These are phyloP conservation scores for Globisporangium middletonii DNA, from an alignment of 352 stramenopile genomes.

Conservation along the genomic window DNA sequence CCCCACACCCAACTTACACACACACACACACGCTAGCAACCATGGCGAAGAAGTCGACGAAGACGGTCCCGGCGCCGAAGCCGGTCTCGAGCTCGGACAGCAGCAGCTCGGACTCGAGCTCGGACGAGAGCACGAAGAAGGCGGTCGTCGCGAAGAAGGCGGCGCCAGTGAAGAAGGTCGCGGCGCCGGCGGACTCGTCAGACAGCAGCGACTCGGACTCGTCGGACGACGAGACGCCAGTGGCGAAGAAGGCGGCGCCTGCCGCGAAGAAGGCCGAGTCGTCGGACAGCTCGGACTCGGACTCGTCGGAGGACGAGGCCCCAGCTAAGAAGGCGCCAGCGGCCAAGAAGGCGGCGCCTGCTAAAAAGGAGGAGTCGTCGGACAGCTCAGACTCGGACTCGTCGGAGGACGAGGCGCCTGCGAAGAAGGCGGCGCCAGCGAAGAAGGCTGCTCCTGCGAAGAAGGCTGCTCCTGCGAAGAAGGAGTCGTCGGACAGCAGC, in stretches of 20 bases:
- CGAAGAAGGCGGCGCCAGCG: conserved; percentile 20
- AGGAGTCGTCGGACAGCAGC: conserved; percentile 27
- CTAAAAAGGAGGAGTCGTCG: conserved; percentile 56
- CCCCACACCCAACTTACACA: not conserved
- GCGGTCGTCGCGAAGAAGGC: conserved; percentile 13
- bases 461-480: conserved; percentile 24
- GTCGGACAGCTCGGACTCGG: conserved; percentile 24
- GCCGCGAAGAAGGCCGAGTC: not conserved
- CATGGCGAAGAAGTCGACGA: conserved; percentile 38
- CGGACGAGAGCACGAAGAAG: conserved; percentile 38
- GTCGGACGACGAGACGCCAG: conserved; percentile 18
- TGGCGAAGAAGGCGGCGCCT: conserved; percentile 24
- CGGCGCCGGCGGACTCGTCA: not conserved
- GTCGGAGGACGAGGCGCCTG: conserved; percentile 24
- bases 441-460: conserved; percentile 30
- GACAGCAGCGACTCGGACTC: conserved; percentile 40
- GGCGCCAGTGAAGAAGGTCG: conserved; percentile 7
- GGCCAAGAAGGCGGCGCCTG: conserved; percentile 2
- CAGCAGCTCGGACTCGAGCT: conserved; percentile 35
- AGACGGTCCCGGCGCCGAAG: conserved; percentile 19
- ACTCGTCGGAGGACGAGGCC: conserved; percentile 29
- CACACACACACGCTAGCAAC: conserved; percentile 2
- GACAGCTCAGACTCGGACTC: conserved; percentile 17
- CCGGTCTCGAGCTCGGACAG: conserved; percentile 26
- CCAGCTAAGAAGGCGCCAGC: not conserved